phyloP scores from a whole-genome alignment of 106 monocot genomes.

The Alisma plantagoaquatica region DNA sequence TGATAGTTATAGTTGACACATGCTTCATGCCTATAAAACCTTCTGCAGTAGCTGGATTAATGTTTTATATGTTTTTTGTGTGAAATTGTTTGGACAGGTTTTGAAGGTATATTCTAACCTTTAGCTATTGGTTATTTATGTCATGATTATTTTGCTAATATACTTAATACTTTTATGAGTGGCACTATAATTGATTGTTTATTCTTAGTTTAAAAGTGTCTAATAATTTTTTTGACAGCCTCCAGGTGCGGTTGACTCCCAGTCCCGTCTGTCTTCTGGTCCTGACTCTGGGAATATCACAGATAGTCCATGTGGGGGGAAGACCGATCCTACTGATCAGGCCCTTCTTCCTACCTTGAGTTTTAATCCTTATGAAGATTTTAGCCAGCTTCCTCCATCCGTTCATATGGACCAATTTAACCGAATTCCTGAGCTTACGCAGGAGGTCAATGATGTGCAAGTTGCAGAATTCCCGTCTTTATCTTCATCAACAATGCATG shows the following conservation, averaged over 20 bases:
- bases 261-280: constrained; percentile 37
- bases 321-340: constrained; percentile 49
- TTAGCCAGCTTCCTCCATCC: constrained; percentile 21
- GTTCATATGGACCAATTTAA: constrained; percentile 26
- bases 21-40: no score
- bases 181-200: no score
- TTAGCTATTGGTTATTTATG: no score
- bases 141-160: no score
- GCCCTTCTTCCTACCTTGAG: constrained; percentile 33
- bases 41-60: no score
- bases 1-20: no score
- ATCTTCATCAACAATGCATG: constrained; percentile 39
- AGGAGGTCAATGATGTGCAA: constrained; percentile 21
- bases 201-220: no score
- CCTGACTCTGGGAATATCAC: constrained; percentile 50
- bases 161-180: no score
- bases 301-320: constrained; percentile 30
- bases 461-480: constrained; percentile 14
- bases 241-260: constrained; percentile 84
- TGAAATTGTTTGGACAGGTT: no score
- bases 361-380: constrained; percentile 46
- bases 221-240: constrained; percentile 46
- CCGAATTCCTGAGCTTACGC: constrained; percentile 14
- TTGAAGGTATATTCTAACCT: no score
- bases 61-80: no score